phyloP scores from a whole-genome alignment of 441 rosid species.

The Populus hybrid region DNA sequence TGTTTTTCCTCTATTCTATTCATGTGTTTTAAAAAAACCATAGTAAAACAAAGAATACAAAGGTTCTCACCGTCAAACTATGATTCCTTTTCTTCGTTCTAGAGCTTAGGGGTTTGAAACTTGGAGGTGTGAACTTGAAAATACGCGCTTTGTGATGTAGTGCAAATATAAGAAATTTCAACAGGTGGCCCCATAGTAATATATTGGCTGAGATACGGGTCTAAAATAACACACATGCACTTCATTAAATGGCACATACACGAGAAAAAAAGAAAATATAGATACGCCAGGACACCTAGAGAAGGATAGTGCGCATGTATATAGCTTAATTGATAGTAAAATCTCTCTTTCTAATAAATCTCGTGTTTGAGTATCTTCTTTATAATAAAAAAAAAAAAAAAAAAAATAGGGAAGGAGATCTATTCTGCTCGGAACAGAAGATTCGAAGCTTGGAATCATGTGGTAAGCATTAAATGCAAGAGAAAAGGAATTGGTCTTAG shows the following conservation, averaged over 20 bases:
- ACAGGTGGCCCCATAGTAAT: conserved; percentile 7
- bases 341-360: too few species aligned
- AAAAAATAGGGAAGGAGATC: conserved; percentile 19
- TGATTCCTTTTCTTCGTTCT: conserved; percentile 15
- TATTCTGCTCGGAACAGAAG: conserved; percentile 37
- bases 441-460: conserved; percentile 61
- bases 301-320: too few species aligned
- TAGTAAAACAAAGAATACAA: conserved; percentile 11
- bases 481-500: conserved; percentile 34
- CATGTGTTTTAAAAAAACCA: conserved; percentile 1
- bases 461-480: conserved; percentile 59
- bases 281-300: conserved; percentile 28
- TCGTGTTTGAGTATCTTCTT: too few species aligned
- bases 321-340: too few species aligned
- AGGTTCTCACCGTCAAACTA: conserved; percentile 22
- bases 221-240: background rate
- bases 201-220: conserved; percentile 10
- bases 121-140: conserved; percentile 7
- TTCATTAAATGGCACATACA: conserved; percentile 17
- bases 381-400: too few species aligned
- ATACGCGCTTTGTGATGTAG: conserved; percentile 24
- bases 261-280: background rate
- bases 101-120: conserved; percentile 37
- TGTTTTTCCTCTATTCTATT: conserved; percentile 43
- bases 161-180: conserved; percentile 3